These are phyloP conservation scores for Volvariella surrecta DNA, from an alignment of 1,284 basidiomycete genomes.

Conservation along the genomic window DNA sequence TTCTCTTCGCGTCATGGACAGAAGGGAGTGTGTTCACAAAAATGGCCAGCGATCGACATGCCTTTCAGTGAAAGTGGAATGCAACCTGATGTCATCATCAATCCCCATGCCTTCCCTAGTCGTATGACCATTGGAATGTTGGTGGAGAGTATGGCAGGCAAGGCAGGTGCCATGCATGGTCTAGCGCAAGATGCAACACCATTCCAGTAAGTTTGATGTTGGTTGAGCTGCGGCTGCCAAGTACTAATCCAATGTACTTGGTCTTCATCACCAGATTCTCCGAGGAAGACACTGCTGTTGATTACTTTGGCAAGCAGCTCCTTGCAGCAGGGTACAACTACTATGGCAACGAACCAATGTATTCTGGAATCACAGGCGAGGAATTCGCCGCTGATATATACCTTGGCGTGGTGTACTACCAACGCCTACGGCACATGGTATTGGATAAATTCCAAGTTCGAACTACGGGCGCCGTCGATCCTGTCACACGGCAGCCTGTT, in stretches of 20 bases:
- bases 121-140: conserved; percentile 99
- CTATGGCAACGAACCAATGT: conserved; percentile 99
- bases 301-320: conserved; percentile 97
- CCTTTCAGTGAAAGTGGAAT: conserved; percentile 98
- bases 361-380: conserved; percentile 97
- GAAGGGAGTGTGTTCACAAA: conserved; percentile 99
- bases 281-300: conserved; percentile 92
- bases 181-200: conserved; percentile 98
- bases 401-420: conserved; percentile 97
- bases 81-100: conserved; percentile 99
- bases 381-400: conserved; percentile 99
- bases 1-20: conserved; percentile 99
- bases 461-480: conserved; percentile 95
- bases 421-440: conserved; percentile 98
- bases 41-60: conserved; percentile 98
- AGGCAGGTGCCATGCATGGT: conserved; percentile 97
- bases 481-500: conserved; percentile 93
- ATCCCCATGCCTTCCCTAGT: conserved; percentile 98
- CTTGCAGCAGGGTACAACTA: conserved; percentile 96
- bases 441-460: conserved; percentile 99
- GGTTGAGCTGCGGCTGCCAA: conserved; percentile 1
- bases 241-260: conserved; percentile 4
- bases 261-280: conserved; percentile 60
- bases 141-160: conserved; percentile 98
- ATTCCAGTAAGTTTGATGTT: conserved; percentile 63